These are phyloP conservation scores for Aureobasidium zeae DNA, from an alignment of 2,329 filamentous ascomycete species.

Conservation along the genomic window DNA sequence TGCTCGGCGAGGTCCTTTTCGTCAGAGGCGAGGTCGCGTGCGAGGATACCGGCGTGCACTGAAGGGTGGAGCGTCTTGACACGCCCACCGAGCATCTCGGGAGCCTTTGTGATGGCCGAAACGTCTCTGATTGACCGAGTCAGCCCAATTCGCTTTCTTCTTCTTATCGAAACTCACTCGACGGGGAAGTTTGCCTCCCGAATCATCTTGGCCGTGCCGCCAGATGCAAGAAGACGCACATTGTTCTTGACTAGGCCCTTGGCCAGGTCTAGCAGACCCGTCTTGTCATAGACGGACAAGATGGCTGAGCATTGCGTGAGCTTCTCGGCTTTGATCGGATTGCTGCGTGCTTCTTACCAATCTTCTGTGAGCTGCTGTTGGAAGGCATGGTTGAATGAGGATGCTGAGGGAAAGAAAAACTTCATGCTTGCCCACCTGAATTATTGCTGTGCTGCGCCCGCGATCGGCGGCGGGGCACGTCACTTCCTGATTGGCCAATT, in stretches of 20 bases:
- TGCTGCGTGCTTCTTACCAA: slow-evolving; percentile 14
- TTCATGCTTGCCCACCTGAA: too few relatives aligned
- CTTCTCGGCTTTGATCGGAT: slow-evolving; percentile 1
- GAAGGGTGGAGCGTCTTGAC: slow-evolving; percentile 96
- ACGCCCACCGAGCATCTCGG: slow-evolving; percentile 88
- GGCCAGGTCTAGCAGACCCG: slow-evolving; percentile 81
- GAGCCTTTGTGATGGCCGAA: slow-evolving; percentile 86
- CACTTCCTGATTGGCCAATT: slow-evolving; percentile 6
- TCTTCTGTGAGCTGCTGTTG: slow-evolving; percentile 14
- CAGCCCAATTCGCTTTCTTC: not conserved
- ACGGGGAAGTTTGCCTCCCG: slow-evolving; percentile 92
- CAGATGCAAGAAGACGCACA: slow-evolving; percentile 87
- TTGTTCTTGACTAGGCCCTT: slow-evolving; percentile 83
- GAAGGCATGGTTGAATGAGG: slow-evolving; percentile 1
- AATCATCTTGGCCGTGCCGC: slow-evolving; percentile 92
- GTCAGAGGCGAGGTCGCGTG: slow-evolving; percentile 86
- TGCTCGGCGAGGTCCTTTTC: slow-evolving; percentile 94
- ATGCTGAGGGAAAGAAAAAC: not conserved
- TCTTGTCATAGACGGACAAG: slow-evolving; percentile 98
- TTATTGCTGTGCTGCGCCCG: not conserved
- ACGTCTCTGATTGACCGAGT: slow-evolving; percentile 61
- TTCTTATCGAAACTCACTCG: slow-evolving; percentile 53
- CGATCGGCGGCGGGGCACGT: slow-evolving; percentile 10
- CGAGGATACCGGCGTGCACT: slow-evolving; percentile 67
- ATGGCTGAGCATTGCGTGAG: slow-evolving; percentile 51